phyloP scores from a whole-genome alignment of 768 basidiomycete genomes.

The Sporobolomyces roseus region DNA sequence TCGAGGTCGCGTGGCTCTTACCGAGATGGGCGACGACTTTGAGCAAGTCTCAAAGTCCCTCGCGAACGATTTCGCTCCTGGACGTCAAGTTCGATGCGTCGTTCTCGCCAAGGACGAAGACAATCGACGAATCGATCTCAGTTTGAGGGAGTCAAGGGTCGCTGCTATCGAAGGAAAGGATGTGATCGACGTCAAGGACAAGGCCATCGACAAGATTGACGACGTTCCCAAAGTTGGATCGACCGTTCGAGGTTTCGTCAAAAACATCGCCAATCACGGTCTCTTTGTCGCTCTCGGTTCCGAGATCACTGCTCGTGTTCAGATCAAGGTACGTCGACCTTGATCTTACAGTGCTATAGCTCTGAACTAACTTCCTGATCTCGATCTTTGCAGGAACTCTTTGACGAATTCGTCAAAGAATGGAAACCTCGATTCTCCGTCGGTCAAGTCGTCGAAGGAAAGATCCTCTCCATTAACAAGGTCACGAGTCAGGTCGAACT shows the following conservation, averaged over 20 bases:
- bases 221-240: constrained; percentile 63
- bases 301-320: constrained; percentile 81
- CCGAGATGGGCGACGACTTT: constrained; percentile 77
- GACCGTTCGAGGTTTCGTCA: constrained; percentile 81
- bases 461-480: constrained; percentile 70
- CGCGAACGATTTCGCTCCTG: constrained; percentile 55
- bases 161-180: constrained; percentile 49
- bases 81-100: constrained; percentile 64
- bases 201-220: constrained; percentile 66
- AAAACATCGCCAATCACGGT: constrained; percentile 78
- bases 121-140: constrained; percentile 69
- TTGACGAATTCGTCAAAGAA: constrained; percentile 79
- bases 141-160: constrained; percentile 70
- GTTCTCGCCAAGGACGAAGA: constrained; percentile 67
- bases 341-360: no score
- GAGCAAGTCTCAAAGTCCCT: constrained; percentile 47
- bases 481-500: constrained; percentile 80
- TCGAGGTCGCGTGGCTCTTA: constrained; percentile 72
- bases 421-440: constrained; percentile 78
- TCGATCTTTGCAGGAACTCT: constrained; percentile 42
- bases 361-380: no score
- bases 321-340: constrained; percentile 65
- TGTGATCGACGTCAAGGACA: constrained; percentile 51
- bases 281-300: constrained; percentile 82
- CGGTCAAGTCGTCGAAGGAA: constrained; percentile 81